Evolutionary conservation across 2,329 filamentous ascomycete species (phyloP), one percentile per base, ranked within the genome.

Genomic region (Cercospora sp.): DNA sequence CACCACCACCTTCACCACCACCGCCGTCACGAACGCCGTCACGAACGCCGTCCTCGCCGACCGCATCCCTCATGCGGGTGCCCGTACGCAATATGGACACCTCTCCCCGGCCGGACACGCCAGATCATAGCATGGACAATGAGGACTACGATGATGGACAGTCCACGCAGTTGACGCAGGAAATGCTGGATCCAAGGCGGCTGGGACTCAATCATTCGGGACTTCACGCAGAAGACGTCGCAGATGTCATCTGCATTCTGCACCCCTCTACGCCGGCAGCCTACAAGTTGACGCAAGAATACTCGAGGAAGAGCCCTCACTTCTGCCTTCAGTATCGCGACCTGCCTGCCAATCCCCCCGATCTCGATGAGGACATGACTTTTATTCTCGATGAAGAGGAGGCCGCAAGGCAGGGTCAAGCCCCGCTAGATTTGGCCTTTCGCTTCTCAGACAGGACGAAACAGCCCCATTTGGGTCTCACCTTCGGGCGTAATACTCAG

Each of bases 181-280:
- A 82, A 68, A 89, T 90, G 65, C 83, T 93, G 72, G 93, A 97
- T 78, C 92, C 93, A 48, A 88, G 93, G 70, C 89, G 93, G 64
- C 79, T 91, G 69, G 93, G 93, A 65, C 86, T 90, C 77, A 91
- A 92, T 79, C 91, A 92, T 77, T 95, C 92, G 48, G 92, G 92
- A 65, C 89, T 97, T 69, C 90, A 87, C 63, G 90, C 94, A 73
- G 87, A 91, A 72, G 94, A 97, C 78, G 87, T 95, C 60, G 88
- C 92, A 69, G 94, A 97, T 80, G 92, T 97, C 73, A 88, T 97
- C 72, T 96, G 93, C 80, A 89, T 97, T 66, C 86, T 98, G 30
- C 89, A 96, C 73, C 94, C 94, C 10, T 88, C 88, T 72, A 92
- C 93, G 2, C 84, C 88, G 45, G 86, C 87, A 23, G 92, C 94